phyloP scores from a whole-genome alignment of 371 early-diverging fungal species.

The Haplosporangium sp. region DNA sequence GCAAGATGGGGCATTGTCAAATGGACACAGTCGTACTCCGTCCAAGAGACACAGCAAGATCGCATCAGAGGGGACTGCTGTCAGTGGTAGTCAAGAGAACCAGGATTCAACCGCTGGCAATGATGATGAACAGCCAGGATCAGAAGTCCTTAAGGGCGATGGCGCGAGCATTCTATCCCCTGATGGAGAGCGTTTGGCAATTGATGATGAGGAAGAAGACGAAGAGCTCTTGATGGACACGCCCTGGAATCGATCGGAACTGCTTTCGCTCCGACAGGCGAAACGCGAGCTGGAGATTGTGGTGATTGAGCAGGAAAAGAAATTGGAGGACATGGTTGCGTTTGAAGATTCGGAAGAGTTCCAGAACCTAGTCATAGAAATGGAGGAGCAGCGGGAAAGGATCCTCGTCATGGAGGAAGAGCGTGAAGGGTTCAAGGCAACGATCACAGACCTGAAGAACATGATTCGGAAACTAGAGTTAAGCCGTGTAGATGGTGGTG shows the following conservation, averaged over 20 bases:
- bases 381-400: conserved; percentile 60
- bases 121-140: background rate
- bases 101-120: background rate
- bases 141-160: conserved; percentile 9
- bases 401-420: conserved; percentile 57
- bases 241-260: conserved; percentile 51
- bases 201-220: conserved; percentile 35
- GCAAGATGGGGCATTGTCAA: too few relatives aligned
- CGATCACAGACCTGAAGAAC: conserved; percentile 42
- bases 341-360: conserved; percentile 59
- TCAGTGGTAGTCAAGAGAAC: background rate
- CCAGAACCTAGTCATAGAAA: conserved; percentile 47
- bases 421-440: conserved; percentile 24
- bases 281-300: conserved; percentile 58
- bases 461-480: conserved; percentile 40
- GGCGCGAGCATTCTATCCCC: conserved; percentile 16
- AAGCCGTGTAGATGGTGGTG: conserved; percentile 10
- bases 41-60: too few relatives aligned
- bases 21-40: too few relatives aligned
- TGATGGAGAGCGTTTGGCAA: conserved; percentile 24
- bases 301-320: conserved; percentile 48
- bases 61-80: background rate
- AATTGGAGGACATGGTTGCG: conserved; percentile 52
- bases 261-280: conserved; percentile 49
- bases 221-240: conserved; percentile 35